phyloP scores from a whole-genome alignment of 305 asterid species.

The Fraxinus ornus region DNA sequence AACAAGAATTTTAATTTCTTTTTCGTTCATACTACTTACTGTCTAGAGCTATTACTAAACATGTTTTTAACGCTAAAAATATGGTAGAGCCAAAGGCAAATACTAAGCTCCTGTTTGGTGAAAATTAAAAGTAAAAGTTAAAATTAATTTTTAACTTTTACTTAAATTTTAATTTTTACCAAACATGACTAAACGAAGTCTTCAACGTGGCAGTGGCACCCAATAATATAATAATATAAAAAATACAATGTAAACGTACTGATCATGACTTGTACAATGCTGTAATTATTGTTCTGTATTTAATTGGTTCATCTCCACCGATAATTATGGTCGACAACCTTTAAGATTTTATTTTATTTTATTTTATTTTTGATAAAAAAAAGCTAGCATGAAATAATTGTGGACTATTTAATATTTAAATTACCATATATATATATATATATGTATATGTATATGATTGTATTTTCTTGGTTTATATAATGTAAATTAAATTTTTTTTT shows the following conservation, averaged over 20 bases:
- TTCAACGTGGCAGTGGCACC: neutral
- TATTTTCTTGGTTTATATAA: neutral
- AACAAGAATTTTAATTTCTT: neutral
- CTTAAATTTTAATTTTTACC: no score
- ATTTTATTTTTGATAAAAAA: neutral
- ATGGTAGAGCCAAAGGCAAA: neutral
- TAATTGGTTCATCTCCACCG: neutral
- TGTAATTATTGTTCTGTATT: slow-evolving; percentile 12
- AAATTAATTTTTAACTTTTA: no score
- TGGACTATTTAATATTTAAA: neutral
- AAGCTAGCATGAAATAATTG: neutral
- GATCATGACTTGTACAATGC: neutral
- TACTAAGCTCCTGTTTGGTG: neutral
- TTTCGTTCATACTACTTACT: neutral
- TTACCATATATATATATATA: no score
- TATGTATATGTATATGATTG: neutral
- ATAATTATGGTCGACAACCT: neutral
- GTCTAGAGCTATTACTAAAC: neutral
- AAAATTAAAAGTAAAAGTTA: no score
- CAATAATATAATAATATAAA: neutral
- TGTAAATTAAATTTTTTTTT: neutral
- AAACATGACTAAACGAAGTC: neutral
- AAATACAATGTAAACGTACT: neutral
- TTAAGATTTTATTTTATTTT: neutral
- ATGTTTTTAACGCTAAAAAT: neutral